Evolutionary conservation across 1,284 basidiomycete genomes (phyloP), one percentile per base, ranked within the genome.

Genomic region (Ceratobasidium papillatum): DNA sequence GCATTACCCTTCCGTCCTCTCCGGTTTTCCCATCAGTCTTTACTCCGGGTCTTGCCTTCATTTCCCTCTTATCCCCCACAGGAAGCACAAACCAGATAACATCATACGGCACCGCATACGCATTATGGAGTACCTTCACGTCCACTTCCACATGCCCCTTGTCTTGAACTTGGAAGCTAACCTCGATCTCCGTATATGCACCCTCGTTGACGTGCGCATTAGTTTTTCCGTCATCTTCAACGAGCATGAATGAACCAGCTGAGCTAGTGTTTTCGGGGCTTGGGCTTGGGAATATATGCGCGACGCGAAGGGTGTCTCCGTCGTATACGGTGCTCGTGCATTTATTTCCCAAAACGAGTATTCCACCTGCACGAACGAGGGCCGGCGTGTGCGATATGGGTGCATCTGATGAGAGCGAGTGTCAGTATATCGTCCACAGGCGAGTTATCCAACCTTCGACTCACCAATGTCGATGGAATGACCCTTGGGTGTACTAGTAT

Each of bases 261-360:
- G 59, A 47, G 12, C 71, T 61, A 34, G 51, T 1, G 61, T 2
- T 34, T 4, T 63, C 3, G 17, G 59, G 19, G n/a, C 12, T 56
- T n/a, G 36, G 61, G 45, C 71, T 64, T 9, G 71, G 71, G 71
- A 74, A 74, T 74, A 74, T 74, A 64, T 74, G 71, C 71, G 71
- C 71, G 4, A 74, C 36, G 36, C 71, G 71, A 27, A 25, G 51
- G 14, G 12, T 27, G 30, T 63, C 56, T 34, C 71, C 71, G 49
- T 74, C 71, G 25, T 74, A 74, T 41, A 45, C 71, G 7, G 71
- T 74, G 30, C n/a, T 63, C n/a, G 59, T 14, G 45, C 71, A 74
- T 25, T 74, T 74, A n/a, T 61, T 30, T 12, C 59, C 61, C 19
- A 74, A 27, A 19, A 74, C 61, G 34, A 74, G 61, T 11, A 74